phyloP scores from a whole-genome alignment of 2,329 filamentous ascomycete species.

The Colletotrichum lupini region DNA sequence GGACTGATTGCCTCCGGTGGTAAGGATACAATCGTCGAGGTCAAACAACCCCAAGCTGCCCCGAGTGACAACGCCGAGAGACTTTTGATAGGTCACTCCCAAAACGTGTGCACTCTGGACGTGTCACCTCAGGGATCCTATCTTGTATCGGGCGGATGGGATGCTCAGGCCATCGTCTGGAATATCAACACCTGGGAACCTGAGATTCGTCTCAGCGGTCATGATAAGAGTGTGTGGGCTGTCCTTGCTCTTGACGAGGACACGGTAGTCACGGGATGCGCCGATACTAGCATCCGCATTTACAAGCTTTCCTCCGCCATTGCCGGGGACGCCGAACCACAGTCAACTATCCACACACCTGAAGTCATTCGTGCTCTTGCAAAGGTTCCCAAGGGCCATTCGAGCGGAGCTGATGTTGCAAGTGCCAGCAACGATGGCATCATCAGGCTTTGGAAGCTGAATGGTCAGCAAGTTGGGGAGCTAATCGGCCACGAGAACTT shows the following conservation, averaged over 20 bases:
- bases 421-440: constrained; percentile 94
- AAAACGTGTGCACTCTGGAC: constrained; percentile 90
- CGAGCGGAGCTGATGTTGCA: constrained; percentile 90
- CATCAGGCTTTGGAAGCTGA: constrained; percentile 86
- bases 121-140: constrained; percentile 77
- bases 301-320: constrained; percentile 77
- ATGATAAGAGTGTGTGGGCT: constrained; percentile 87
- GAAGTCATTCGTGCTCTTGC: constrained; percentile 92
- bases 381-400: constrained; percentile 78
- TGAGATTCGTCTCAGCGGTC: constrained; percentile 75
- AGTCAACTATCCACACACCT: constrained; percentile 70
- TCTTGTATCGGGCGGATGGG: constrained; percentile 94
- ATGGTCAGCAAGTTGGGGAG: constrained; percentile 80
- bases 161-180: constrained; percentile 89
- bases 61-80: constrained; percentile 84
- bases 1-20: constrained; percentile 90
- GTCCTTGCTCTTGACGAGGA: constrained; percentile 84
- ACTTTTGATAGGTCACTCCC: constrained; percentile 84
- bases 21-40: constrained; percentile 92
- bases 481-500: constrained; percentile 93
- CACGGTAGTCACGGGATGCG: constrained; percentile 89
- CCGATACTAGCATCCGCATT: constrained; percentile 88
- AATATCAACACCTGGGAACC: constrained; percentile 86
- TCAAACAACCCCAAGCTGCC: constrained; percentile 75
- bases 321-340: constrained; percentile 61